Percentiles rank a stretch among this genome's conserved stretches.
These are phyloP conservation scores for Asterella californica DNA, from an alignment of 225 moss, liverwort and hornwort species.

Conservation along the genomic window DNA sequence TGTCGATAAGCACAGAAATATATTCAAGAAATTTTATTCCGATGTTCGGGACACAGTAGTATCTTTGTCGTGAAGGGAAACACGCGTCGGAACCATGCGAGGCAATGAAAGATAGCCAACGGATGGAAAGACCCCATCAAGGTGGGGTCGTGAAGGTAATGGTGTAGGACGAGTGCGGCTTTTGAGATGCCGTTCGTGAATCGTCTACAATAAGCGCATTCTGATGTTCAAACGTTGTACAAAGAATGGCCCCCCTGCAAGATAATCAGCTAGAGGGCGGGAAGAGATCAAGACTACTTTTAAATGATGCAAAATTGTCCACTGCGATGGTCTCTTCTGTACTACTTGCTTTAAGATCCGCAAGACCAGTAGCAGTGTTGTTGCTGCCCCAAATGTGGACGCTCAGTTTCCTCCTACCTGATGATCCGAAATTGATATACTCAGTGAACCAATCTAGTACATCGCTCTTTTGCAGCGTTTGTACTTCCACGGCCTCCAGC, in stretches of 20 bases:
- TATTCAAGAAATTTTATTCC: no score
- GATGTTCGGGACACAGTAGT: no score
- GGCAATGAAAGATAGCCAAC: no score
- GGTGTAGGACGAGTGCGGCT: background rate
- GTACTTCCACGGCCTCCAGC: constrained; percentile 70
- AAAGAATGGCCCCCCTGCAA: background rate
- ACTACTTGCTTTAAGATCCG: background rate
- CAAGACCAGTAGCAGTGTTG: constrained; percentile 18
- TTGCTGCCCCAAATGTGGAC: constrained; percentile 42
- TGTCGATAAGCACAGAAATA: no score
- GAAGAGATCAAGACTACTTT: constrained; percentile 15
- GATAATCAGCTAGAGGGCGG: background rate
- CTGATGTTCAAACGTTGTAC: background rate
- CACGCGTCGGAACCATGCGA: no score
- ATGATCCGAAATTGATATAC: constrained; percentile 27
- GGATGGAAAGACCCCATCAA: no score
- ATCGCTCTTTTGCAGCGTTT: constrained; percentile 58
- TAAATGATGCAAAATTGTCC: constrained; percentile 17
- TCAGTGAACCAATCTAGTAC: constrained; percentile 58
- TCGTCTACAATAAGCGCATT: background rate
- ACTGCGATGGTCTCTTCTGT: constrained; percentile 10
- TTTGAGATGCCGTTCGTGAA: background rate
- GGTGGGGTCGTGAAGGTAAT: no score
- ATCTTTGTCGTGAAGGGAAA: no score
- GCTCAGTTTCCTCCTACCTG: constrained; percentile 23